Conservation (phyloP, 805 yeast genomes). For the Metschnikowia chrysomelidarum region DNA sequence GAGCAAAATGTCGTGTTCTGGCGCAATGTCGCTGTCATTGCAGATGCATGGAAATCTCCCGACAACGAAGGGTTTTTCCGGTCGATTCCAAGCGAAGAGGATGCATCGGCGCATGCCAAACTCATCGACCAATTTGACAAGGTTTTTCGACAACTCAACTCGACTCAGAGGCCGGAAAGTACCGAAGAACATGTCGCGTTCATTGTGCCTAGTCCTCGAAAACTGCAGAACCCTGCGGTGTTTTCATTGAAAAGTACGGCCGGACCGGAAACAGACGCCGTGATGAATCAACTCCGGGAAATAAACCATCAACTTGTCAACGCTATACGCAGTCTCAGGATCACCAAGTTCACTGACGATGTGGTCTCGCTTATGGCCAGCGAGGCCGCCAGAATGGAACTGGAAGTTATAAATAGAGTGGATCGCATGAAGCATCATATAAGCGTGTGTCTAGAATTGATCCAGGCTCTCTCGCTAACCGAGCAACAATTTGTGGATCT, state of each 20-base stretch:
- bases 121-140: slow-evolving; percentile 34
- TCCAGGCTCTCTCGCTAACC: slow-evolving; percentile 27
- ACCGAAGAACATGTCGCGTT: slow-evolving; percentile 15
- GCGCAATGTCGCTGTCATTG: slow-evolving; percentile 30
- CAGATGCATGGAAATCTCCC: slow-evolving; percentile 19
- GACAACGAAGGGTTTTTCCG: slow-evolving; percentile 17
- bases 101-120: slow-evolving; percentile 30
- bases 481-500: too few species aligned
- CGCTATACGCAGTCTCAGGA: slow-evolving; percentile 33
- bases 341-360: slow-evolving; percentile 38
- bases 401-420: slow-evolving; percentile 25
- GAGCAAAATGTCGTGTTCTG: slow-evolving; percentile 24
- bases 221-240: slow-evolving; percentile 2
- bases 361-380: slow-evolving; percentile 21
- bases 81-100: slow-evolving; percentile 28
- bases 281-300: slow-evolving; percentile 31
- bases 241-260: neutral
- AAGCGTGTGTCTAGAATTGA: slow-evolving; percentile 24
- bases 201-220: slow-evolving; percentile 20
- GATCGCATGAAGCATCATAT: slow-evolving; percentile 25
- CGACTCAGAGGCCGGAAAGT: slow-evolving; percentile 12
- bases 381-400: slow-evolving; percentile 28
- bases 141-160: slow-evolving; percentile 22
- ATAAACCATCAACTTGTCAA: slow-evolving; percentile 37
- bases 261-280: slow-evolving; percentile 11